Evolutionary conservation across 2,329 filamentous ascomycete genomes (phyloP).

Genomic region (Lizonia empirigonia): DNA sequence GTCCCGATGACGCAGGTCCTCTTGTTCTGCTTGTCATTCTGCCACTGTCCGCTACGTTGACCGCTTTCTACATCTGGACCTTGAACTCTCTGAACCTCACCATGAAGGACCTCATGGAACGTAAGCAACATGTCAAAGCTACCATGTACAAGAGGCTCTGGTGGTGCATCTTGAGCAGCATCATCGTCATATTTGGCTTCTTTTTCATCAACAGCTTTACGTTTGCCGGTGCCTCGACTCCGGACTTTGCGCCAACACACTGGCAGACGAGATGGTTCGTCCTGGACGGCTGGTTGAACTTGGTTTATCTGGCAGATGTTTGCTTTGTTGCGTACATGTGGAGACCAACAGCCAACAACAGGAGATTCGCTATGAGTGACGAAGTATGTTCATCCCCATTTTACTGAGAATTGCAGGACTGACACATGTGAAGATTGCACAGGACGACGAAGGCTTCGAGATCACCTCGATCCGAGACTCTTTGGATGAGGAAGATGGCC

Average conservation of each 20-base stretch:
- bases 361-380: constrained; percentile 97
- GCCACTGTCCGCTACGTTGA: constrained; percentile 87
- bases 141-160: constrained; percentile 97
- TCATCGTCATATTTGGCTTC: constrained; percentile 95
- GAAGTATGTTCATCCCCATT: constrained; percentile 61
- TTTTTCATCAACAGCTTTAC: constrained; percentile 98
- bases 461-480: constrained; percentile 87
- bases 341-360: constrained; percentile 95
- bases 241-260: constrained; percentile 91
- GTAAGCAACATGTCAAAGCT: constrained; percentile 92
- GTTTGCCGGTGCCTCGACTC: constrained; percentile 82
- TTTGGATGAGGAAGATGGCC: constrained; percentile 66
- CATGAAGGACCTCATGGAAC: constrained; percentile 92
- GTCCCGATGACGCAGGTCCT: constrained; percentile 85
- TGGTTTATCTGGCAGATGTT: constrained; percentile 94
- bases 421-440: constrained; percentile 69
- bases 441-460: constrained; percentile 98
- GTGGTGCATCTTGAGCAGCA: constrained; percentile 94
- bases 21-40: constrained; percentile 92
- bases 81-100: constrained; percentile 93
- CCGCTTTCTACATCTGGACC: constrained; percentile 98
- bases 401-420: constrained; percentile 25
- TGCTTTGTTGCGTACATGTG: constrained; percentile 93
- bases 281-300: constrained; percentile 93
- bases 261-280: constrained; percentile 99